Base-by-base conservation (phyloP, 768 basidiomycete species). In the Lyophyllum shimeji region DNA sequence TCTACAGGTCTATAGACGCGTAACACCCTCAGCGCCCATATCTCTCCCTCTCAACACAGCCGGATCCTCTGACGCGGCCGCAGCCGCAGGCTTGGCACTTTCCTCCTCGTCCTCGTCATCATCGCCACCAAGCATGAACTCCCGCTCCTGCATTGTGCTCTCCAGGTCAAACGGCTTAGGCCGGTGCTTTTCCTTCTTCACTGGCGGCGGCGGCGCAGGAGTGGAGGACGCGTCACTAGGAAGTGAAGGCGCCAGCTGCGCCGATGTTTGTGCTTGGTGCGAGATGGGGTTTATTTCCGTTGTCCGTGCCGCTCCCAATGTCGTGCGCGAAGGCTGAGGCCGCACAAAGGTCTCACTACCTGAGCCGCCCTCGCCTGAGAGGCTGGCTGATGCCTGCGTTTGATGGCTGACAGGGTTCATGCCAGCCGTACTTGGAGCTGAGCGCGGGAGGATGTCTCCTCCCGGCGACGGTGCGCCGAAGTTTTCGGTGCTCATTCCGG, bases 261-360 rank as follows among this genome's bases (percentile, higher is more conserved):
- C 62, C 12, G 65, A 62, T 7, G 68, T 65, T 63, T 74, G 75
- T 1, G 71, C 66, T 44, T 77, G 76, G 48, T 78, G 77, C 2
- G 75, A 76, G n/a, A 76, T 60, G 12, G 77, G 76, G 47, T 78
- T 78, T 18, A 71, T 77, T 7, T 71, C 67, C 7, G 55, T 33
- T 39, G 49, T 49, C 24, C 64, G 58, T 18, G 60, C 63, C 64
- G 12, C 46, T 29, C 46, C 46, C 9, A 57, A 52, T 18, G 50
- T 47, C 2, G 54, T 61, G 46, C 58, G 65, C 25, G 61, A 56
- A 17, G 1, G 29, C 31, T 68, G 67, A 0, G 74, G 73, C 43
- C 74, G 66, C 9, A 69, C 60, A 45, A 76, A 74, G 7, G 58
- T 65, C 13, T 59, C 53, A 3, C 55, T 59, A 5, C 65, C 34